Conservation (phyloP, 495 filamentous ascomycete genomes). For the Penicillium antarcticum region DNA sequence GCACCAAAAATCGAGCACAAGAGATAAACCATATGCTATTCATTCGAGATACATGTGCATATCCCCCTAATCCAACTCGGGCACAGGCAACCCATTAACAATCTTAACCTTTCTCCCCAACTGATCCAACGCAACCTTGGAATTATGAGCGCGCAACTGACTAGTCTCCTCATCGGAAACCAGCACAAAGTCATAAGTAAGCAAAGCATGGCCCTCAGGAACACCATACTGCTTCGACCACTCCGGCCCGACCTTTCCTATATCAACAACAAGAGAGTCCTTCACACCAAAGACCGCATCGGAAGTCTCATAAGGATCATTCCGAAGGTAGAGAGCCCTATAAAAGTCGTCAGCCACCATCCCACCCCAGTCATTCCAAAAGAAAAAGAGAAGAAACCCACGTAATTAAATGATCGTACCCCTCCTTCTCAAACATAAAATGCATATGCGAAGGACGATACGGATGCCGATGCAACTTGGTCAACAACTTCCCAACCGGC, state of each 20-base stretch:
- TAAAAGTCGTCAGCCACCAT: background rate
- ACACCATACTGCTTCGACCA: constrained; percentile 58
- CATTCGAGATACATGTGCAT: background rate
- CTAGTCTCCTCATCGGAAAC: constrained; percentile 68
- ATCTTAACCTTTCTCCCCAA: constrained; percentile 74
- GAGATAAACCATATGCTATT: background rate
- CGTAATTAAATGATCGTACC: constrained; percentile 85
- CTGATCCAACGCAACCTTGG: constrained; percentile 65
- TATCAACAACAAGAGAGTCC: constrained; percentile 71
- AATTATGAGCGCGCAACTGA: constrained; percentile 65
- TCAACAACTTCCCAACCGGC: constrained; percentile 77
- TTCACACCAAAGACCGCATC: constrained; percentile 96
- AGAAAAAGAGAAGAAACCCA: constrained; percentile 37
- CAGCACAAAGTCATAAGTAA: constrained; percentile 73
- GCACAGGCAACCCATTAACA: constrained; percentile 78
- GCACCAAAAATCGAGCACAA: too few relatives aligned
- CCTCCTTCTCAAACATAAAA: constrained; percentile 89
- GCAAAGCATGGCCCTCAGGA: constrained; percentile 48
- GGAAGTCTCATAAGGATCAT: constrained; percentile 84
- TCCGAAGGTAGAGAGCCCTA: constrained; percentile 76
- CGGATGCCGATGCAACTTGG: constrained; percentile 67
- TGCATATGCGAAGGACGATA: constrained; percentile 88
- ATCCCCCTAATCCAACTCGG: constrained; percentile 58
- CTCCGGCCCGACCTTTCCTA: constrained; percentile 59
- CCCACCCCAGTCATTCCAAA: background rate